phyloP scores from a whole-genome alignment of 805 yeast genomes.

The Saccharomycopsis capsularis region DNA sequence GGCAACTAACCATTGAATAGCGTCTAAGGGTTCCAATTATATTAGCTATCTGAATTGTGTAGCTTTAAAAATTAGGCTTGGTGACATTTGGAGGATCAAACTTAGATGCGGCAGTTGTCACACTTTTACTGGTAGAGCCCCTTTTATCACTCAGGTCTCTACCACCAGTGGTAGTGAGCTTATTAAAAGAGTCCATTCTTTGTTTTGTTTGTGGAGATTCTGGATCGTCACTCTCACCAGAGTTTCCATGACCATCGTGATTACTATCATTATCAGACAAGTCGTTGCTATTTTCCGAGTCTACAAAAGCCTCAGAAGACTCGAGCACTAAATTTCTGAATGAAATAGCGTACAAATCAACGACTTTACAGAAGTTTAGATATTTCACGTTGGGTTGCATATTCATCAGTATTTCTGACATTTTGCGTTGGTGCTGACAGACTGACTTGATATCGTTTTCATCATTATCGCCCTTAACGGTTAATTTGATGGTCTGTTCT shows the following conservation, averaged over 20 bases:
- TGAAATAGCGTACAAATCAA: neutral
- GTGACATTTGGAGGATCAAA: constrained; percentile 1
- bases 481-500: constrained; percentile 1
- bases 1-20: no score
- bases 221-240: neutral
- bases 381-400: constrained; percentile 1
- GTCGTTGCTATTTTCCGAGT: neutral
- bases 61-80: constrained; percentile 12
- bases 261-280: neutral
- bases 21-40: no score
- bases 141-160: no score
- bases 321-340: neutral
- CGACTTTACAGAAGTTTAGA: neutral
- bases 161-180: neutral
- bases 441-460: neutral
- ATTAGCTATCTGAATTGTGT: constrained; percentile 15
- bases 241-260: neutral
- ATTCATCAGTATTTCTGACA: neutral
- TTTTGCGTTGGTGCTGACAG: neutral
- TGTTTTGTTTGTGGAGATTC: neutral
- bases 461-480: neutral
- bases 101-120: no score
- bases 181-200: neutral
- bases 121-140: no score
- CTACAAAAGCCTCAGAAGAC: neutral